phyloP scores from a whole-genome alignment of 73 alveolate species.

The Paramecium biaurelia region DNA sequence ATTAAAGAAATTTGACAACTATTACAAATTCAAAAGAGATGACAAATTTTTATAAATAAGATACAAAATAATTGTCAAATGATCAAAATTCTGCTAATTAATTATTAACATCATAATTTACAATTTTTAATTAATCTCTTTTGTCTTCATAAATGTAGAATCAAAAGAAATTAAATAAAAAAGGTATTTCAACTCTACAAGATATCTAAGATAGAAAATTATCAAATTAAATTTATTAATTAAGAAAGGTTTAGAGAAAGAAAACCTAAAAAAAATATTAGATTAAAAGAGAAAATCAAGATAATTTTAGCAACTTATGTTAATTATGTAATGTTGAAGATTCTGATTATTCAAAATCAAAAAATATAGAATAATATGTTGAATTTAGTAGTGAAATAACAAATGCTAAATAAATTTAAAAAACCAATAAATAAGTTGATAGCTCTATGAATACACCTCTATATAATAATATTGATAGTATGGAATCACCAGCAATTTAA shows the following conservation, averaged over 20 bases:
- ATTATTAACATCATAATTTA: background rate
- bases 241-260: background rate
- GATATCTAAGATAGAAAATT: background rate
- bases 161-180: background rate
- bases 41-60: background rate
- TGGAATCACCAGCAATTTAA: background rate
- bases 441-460: background rate
- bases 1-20: background rate
- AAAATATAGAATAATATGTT: background rate
- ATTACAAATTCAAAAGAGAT: slow-evolving; percentile 5
- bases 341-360: background rate
- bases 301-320: background rate
- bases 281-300: background rate
- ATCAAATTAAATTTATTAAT: background rate
- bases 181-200: background rate
- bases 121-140: background rate
- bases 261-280: background rate
- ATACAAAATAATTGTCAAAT: background rate
- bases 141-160: background rate
- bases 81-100: background rate
- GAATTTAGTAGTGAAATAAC: background rate
- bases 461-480: background rate
- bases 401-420: background rate
- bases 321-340: background rate
- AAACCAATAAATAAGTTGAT: background rate